Base-by-base conservation (phyloP, 1,139 yeast genomes). In the Blastobotrys elegans region DNA sequence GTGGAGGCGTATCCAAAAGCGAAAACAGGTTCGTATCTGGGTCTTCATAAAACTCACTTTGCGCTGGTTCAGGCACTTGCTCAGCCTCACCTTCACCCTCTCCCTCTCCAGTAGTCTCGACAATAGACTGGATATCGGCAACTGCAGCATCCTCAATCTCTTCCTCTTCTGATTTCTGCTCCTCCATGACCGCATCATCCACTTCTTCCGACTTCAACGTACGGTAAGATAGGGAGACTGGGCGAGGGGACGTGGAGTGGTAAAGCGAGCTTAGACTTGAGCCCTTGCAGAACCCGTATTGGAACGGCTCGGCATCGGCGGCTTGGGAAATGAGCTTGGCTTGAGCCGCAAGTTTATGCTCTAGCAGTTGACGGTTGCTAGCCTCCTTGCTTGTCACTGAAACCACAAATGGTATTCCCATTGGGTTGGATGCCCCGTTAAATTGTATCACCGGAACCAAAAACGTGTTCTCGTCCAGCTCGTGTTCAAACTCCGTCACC, bases 371-470 rank as follows among this genome's bases (percentile, higher is more conserved):
- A 60, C 77, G 80, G 11, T 77, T 72, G 4, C 69, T 72, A 1
- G 72, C 64, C 47, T 82, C 82, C 11, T 69, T 67, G 27, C 67
- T 70, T 4, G 74, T 66, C 22, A 86, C 61, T 0, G 80, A 74
- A 34, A 88, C 71, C 59, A 88, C 83, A 56, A 87, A 78, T 1
- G 97, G 97, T 2, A 83, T 65, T 1, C 89, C 94, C 53, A 65
- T 59, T 5, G 34, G 34, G 10, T 13, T 17, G 22, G 13, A 11
- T 4, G 5, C 7, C 24, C 24, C 20, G 76, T 47, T 56, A 64
- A 71, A 48, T 75, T 77, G 1, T 82, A 73, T 60, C 0, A 88
- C 86, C 0, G 96, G 96, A 2, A 88, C 72, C 30, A 86, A 72
- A 14, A 80, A 55, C 1, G 56, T 49, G 4, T 56, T 54, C 7